Evolutionary conservation across 306 rosid species (phyloP).

Genomic region (Rubus parviflorus): DNA sequence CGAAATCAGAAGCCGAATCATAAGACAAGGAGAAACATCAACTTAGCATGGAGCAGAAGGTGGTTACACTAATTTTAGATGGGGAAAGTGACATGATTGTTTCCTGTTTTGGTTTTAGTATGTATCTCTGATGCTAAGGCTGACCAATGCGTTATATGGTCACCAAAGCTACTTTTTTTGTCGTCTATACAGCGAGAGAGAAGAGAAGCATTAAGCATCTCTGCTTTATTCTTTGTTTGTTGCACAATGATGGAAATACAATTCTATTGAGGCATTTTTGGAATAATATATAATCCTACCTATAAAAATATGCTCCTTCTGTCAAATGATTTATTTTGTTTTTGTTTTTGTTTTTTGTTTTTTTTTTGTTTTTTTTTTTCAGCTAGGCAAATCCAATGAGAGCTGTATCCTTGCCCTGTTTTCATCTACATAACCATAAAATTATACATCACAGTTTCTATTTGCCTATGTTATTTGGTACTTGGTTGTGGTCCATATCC

Average conservation of each 20-base stretch:
- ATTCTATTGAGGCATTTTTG: constrained; percentile 46
- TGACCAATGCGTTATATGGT: constrained; percentile 21
- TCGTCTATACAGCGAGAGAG: constrained; percentile 43
- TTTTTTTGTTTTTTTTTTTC: too few species aligned
- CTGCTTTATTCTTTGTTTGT: constrained; percentile 28
- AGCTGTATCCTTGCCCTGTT: too few species aligned
- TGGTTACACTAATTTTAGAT: constrained; percentile 33
- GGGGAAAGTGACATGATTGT: constrained; percentile 25
- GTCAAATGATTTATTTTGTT: too few species aligned
- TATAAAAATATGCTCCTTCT: too few species aligned
- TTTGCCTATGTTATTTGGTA: too few species aligned
- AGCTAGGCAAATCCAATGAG: too few species aligned
- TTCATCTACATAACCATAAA: too few species aligned
- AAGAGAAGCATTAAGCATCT: constrained; percentile 28
- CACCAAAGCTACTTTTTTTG: constrained; percentile 23
- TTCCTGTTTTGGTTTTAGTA: constrained; percentile 30
- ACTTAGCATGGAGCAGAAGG: neutral
- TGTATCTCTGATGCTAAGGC: constrained; percentile 26
- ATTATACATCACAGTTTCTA: too few species aligned
- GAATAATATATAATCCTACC: neutral
- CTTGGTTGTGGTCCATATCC: too few species aligned
- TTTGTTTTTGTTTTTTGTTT: too few species aligned
- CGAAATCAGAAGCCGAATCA: constrained; percentile 32
- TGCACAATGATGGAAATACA: constrained; percentile 29
- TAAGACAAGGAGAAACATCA: constrained; percentile 26